Evolutionary conservation across 139 green algal genomes (phyloP).

Genomic region (Micractinium sp.): DNA sequence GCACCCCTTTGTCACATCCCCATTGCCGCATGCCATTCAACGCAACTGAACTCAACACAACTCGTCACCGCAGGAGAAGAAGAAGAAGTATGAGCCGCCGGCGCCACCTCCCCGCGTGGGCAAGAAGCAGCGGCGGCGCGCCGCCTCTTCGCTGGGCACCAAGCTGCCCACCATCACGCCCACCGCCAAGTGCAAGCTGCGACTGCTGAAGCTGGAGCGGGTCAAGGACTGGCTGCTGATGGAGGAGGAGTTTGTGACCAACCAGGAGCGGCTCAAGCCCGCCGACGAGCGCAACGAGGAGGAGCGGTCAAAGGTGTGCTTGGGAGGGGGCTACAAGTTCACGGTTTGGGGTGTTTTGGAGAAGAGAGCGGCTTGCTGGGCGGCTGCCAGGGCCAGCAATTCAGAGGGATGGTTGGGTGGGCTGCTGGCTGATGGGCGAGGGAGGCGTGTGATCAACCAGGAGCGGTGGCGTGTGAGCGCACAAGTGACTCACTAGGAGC

Average conservation of each 20-base stretch:
- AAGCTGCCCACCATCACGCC: constrained; percentile 93
- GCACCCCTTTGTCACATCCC: too few relatives aligned
- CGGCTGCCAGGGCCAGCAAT: too few relatives aligned
- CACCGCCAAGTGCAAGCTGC: constrained; percentile 95
- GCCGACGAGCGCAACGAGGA: constrained; percentile 95
- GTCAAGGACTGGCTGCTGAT: constrained; percentile 99
- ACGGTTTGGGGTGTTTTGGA: too few relatives aligned
- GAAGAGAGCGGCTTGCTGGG: neutral
- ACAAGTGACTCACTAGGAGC: too few relatives aligned
- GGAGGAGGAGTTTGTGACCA: constrained; percentile 99
- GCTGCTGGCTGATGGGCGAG: too few relatives aligned
- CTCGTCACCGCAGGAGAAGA: constrained; percentile 71
- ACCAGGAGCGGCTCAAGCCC: constrained; percentile 91
- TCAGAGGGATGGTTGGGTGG: neutral
- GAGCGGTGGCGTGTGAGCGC: too few relatives aligned
- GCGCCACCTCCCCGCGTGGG: constrained; percentile 92
- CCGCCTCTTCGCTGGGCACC: constrained; percentile 69
- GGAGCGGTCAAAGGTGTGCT: constrained; percentile 83
- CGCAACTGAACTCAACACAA: too few relatives aligned
- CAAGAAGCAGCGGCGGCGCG: constrained; percentile 88
- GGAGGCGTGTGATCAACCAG: neutral
- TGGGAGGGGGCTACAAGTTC: too few relatives aligned
- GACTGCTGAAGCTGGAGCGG: constrained; percentile 97
- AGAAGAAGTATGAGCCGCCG: constrained; percentile 98
- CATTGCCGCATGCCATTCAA: too few relatives aligned